Evolutionary conservation across 441 rosid genomes (phyloP).

Genomic region (Jatropha multifida): DNA sequence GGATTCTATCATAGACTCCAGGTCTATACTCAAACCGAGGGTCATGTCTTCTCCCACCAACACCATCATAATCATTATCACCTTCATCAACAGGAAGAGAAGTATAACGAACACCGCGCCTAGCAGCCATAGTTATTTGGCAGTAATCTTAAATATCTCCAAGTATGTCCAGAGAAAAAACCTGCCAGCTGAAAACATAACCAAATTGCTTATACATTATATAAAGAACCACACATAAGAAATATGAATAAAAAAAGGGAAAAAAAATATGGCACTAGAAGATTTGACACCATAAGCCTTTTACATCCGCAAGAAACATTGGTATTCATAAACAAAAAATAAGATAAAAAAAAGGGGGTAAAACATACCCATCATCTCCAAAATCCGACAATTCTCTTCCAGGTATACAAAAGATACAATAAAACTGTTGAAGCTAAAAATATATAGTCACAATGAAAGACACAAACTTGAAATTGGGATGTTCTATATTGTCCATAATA

Average conservation of each 20-base stretch:
- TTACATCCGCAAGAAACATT: background rate
- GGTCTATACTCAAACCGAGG: slow-evolving; percentile 72
- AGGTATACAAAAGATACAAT: too few species aligned
- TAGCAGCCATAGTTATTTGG: slow-evolving; percentile 50
- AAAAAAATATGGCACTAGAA: background rate
- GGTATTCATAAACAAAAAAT: too few species aligned
- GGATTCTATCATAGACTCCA: slow-evolving; percentile 57
- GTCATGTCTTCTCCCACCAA: slow-evolving; percentile 39
- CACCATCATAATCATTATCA: slow-evolving; percentile 31
- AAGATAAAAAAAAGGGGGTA: background rate
- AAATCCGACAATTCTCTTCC: background rate
- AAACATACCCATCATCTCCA: background rate
- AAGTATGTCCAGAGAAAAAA: background rate
- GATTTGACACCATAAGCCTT: background rate
- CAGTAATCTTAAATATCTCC: background rate
- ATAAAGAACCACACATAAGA: background rate
- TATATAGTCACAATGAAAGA: background rate
- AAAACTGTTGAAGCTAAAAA: background rate
- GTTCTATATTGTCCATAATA: background rate
- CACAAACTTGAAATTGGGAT: background rate
- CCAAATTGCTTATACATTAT: background rate
- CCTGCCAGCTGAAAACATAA: background rate
- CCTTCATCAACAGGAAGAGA: slow-evolving; percentile 62
- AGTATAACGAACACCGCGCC: slow-evolving; percentile 50
- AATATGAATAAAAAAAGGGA: background rate